Conservation (phyloP, 2,329 filamentous ascomycete genomes). For the Alternaria metachromatica region DNA sequence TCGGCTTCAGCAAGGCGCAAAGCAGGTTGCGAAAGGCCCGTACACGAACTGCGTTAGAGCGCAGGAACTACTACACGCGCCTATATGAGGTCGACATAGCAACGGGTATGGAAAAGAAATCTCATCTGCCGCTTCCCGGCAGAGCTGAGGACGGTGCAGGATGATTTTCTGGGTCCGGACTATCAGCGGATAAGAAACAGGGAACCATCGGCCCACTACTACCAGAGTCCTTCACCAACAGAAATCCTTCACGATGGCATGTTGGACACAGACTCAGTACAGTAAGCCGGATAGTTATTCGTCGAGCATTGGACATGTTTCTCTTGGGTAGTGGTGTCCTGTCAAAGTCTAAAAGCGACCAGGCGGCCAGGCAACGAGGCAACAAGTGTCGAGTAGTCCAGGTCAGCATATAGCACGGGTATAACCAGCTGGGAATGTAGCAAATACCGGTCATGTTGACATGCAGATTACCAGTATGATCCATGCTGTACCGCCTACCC, state of each 20-base stretch:
- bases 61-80: not conserved
- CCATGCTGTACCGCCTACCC: constrained; percentile 12
- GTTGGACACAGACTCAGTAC: not conserved
- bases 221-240: not conserved
- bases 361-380: not conserved
- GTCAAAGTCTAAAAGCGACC: not conserved
- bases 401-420: not conserved
- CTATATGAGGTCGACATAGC: constrained; percentile 9
- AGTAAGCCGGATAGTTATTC: not conserved
- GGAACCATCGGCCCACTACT: not conserved
- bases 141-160: not conserved
- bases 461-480: constrained; percentile 7
- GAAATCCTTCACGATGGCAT: not conserved
- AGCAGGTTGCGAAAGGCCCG: not conserved
- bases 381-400: not conserved
- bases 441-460: constrained; percentile 34
- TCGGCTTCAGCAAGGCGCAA: not conserved
- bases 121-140: not conserved
- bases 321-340: not conserved
- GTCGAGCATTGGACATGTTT: not conserved
- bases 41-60: not conserved
- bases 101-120: constrained; percentile 6
- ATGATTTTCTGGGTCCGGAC: not conserved
- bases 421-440: not conserved
- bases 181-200: not conserved